These are phyloP conservation scores for Ascochyta viciae-villosae DNA, from an alignment of 2,329 filamentous ascomycete species.

Conservation along the genomic window DNA sequence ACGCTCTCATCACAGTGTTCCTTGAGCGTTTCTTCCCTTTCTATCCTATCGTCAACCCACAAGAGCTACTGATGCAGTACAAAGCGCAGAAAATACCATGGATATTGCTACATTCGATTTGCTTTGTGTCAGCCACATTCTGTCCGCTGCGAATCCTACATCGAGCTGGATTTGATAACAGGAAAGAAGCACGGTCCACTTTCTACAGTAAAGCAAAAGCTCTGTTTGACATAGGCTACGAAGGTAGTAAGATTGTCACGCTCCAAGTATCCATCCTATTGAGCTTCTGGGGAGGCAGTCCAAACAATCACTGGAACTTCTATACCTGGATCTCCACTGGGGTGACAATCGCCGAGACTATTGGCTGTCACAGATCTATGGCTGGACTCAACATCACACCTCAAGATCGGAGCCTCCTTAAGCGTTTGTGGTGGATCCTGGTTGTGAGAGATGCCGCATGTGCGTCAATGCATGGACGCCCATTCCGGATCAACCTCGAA, in stretches of 20 bases:
- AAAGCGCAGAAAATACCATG: constrained; percentile 2
- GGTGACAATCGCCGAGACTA: constrained; percentile 10
- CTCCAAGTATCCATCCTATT: constrained; percentile 3
- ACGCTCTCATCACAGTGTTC: constrained; percentile 5
- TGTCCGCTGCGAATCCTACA: constrained; percentile 10
- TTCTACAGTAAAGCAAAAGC: constrained; percentile 11
- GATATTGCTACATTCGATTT: constrained; percentile 8
- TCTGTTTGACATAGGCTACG: constrained; percentile 8
- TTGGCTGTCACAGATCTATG: constrained; percentile 14
- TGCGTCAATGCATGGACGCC: constrained; percentile 13
- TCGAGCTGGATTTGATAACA: constrained; percentile 3
- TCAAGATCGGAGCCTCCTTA: constrained; percentile 11
- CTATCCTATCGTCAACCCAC: constrained; percentile 5
- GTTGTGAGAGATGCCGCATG: constrained; percentile 8
- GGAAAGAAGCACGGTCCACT: constrained; percentile 2
- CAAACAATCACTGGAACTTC: constrained; percentile 15
- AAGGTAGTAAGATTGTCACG: constrained; percentile 11
- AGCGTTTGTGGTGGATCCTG: constrained; percentile 11
- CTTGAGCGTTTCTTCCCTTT: constrained; percentile 7
- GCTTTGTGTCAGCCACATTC: constrained; percentile 10
- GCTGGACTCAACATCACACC: constrained; percentile 8
- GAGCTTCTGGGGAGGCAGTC: constrained; percentile 14
- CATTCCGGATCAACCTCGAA: constrained; percentile 13
- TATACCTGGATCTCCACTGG: constrained; percentile 14
- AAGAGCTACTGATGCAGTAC: constrained; percentile 1